Base-by-base conservation (phyloP, 2,329 filamentous ascomycete genomes). In the Ophiosphaerella herpotricha region DNA sequence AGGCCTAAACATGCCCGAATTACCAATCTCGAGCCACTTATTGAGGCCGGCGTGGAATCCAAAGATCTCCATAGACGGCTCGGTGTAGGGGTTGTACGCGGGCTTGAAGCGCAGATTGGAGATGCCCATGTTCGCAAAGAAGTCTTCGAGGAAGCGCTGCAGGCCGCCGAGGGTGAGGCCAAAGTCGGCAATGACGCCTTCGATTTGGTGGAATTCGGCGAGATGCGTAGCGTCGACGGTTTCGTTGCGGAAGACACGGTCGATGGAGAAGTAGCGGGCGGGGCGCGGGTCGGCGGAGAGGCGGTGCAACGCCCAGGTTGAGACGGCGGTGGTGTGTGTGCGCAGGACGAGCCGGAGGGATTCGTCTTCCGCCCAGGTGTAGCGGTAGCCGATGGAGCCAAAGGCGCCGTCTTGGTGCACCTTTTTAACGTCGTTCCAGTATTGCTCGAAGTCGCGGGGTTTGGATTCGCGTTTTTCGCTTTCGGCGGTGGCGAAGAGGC, bases 141-240 rank as follows among this genome's bases (percentile, higher is more conserved):
- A 97, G 67, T 91, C 86, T 67, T 93, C 88, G 83, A 97, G 92
- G 79, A 97, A 90, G 77, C 85, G 90, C 81, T 97, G 96, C 50
- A 97, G 80, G n/a, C 63, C 94, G 61, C 94, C 94, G 14, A 97
- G 83, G 0, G 93, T 95, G 55, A 99, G 81, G 32, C 88, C 89
- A 73, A 96, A 97, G 76, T 99, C 94, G 23, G 94, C 94, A 76
- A 99, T 97, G 43, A 99, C 93, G 75, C 94, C 94, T 77, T 99
- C 94, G 31, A 97, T 90, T 73, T 99, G 94, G 78, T 99, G 94
- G 82, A 99, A 99, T 75, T 99, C 94, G 34, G 91, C 92, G 68
- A 99, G 77, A 80, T 99, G 94, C 7, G 94, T 99, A 12, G 92
- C 92, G 69, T 99, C 94, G 50, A 99, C 92, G 2, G 91, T 91